These are phyloP conservation scores for Lumnitzera racemosa DNA, from an alignment of 345 rosid species.

Conservation along the genomic window DNA sequence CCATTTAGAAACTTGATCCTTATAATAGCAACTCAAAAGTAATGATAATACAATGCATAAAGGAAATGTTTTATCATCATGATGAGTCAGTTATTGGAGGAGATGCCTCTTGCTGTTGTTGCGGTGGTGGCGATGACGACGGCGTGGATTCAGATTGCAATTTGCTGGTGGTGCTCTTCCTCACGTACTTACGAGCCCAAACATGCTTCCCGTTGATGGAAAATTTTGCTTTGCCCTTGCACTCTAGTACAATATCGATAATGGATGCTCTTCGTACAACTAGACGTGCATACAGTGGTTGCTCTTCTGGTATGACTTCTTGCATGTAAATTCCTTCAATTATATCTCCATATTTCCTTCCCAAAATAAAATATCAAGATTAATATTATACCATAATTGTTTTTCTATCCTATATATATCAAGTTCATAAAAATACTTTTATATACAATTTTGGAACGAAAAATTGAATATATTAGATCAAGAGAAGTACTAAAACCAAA, in stretches of 20 bases:
- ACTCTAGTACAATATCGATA: slow-evolving; percentile 24
- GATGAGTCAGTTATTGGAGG: not conserved
- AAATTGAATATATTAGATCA: no score
- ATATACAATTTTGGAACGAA: no score
- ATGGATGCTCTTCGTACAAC: slow-evolving; percentile 23
- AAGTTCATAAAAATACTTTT: no score
- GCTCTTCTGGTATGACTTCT: slow-evolving; percentile 27
- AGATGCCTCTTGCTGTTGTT: not conserved
- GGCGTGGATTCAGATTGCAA: not conserved
- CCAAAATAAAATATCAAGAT: not conserved
- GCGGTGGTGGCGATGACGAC: not conserved
- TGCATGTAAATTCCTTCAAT: slow-evolving; percentile 50
- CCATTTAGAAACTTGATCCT: no score
- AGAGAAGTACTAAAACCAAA: no score
- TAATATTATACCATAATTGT: not conserved
- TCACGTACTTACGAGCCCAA: slow-evolving; percentile 46
- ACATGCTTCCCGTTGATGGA: slow-evolving; percentile 71
- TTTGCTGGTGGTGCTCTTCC: slow-evolving; percentile 4
- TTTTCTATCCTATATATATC: not conserved
- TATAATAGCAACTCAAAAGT: no score
- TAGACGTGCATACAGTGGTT: slow-evolving; percentile 45
- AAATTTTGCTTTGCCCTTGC: slow-evolving; percentile 38
- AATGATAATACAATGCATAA: no score
- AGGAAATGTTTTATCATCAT: not conserved
- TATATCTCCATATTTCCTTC: slow-evolving; percentile 48